Evolutionary conservation across 148 eudicot genomes (phyloP).

Genomic region (Amaranthus palmeri): DNA sequence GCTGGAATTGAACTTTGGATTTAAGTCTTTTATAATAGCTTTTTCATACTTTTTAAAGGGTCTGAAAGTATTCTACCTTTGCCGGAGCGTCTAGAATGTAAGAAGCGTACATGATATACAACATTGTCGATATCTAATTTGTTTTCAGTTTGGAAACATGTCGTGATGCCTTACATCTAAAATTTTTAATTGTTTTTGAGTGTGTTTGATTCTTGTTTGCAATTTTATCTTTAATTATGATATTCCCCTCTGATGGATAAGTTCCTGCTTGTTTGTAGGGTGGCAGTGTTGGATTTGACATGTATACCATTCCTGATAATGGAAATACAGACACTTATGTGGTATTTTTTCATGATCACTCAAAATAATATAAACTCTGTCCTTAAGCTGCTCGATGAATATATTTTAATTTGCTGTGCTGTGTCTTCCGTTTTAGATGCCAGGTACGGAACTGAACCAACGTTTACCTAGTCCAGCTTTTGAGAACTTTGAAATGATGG

Average conservation of each 20-base stretch:
- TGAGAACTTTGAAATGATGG: slow-evolving; percentile 51
- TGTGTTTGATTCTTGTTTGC: not conserved
- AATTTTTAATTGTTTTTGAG: not conserved
- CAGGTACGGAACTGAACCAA: slow-evolving; percentile 42
- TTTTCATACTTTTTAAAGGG: too few species aligned
- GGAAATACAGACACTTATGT: slow-evolving; percentile 48
- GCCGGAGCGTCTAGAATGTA: too few species aligned
- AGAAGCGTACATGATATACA: too few species aligned
- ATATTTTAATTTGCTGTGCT: not conserved
- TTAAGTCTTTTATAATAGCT: too few species aligned
- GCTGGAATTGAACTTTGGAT: too few species aligned
- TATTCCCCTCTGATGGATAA: slow-evolving; percentile 3
- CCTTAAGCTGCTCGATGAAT: not conserved
- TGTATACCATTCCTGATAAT: slow-evolving; percentile 42
- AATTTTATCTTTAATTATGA: not conserved
- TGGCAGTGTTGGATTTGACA: slow-evolving; percentile 43
- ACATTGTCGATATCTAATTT: not conserved
- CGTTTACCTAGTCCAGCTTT: slow-evolving; percentile 34
- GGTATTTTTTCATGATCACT: slow-evolving; percentile 27
- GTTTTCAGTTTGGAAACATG: not conserved
- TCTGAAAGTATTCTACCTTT: too few species aligned
- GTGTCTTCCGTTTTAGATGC: slow-evolving; percentile 41
- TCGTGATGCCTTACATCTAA: not conserved
- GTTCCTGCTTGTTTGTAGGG: slow-evolving; percentile 20
- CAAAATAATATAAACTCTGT: not conserved